These are phyloP conservation scores for Recurvomyces mirabilis DNA, from an alignment of 495 filamentous ascomycete species.

Conservation along the genomic window DNA sequence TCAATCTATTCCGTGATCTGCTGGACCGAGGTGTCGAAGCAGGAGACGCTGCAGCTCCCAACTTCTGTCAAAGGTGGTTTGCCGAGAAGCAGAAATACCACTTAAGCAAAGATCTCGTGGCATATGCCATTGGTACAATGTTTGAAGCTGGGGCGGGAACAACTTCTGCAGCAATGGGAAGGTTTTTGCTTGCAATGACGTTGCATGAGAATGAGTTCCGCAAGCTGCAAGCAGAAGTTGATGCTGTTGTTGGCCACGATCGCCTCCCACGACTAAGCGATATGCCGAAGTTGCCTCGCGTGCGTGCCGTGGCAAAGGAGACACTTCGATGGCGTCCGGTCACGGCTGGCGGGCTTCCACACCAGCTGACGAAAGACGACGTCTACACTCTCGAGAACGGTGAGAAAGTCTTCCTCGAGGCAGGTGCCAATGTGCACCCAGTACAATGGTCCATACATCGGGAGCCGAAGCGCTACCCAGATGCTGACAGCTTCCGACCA, in stretches of 20 bases:
- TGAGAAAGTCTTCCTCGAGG: conserved; percentile 20
- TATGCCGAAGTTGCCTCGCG: conserved; percentile 9
- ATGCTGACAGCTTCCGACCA: conserved; percentile 30
- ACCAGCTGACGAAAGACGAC: conserved; percentile 25
- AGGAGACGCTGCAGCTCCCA: conserved; percentile 24
- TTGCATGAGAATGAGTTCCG: conserved; percentile 25
- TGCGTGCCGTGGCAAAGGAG: conserved; percentile 26
- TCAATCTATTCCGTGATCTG: conserved; percentile 24
- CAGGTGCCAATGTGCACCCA: conserved; percentile 25
- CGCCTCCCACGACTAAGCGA: conserved; percentile 23
- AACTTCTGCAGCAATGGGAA: conserved; percentile 25
- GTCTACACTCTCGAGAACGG: conserved; percentile 21
- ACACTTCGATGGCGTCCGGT: conserved; percentile 30
- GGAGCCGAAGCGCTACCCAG: conserved; percentile 29
- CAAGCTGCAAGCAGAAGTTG: conserved; percentile 25
- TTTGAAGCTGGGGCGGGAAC: conserved; percentile 25
- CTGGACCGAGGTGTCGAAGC: conserved; percentile 25
- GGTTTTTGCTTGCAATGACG: conserved; percentile 27
- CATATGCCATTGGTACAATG: conserved; percentile 16
- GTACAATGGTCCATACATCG: conserved; percentile 28
- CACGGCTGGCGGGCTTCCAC: conserved; percentile 27
- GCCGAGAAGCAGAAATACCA: conserved; percentile 19
- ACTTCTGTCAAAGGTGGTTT: conserved; percentile 10
- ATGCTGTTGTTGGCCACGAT: conserved; percentile 15
- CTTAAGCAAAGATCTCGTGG: conserved; percentile 5